Evolutionary conservation across 2,329 filamentous ascomycete genomes (phyloP).

Genomic region (Acrodontium crateriforme): DNA sequence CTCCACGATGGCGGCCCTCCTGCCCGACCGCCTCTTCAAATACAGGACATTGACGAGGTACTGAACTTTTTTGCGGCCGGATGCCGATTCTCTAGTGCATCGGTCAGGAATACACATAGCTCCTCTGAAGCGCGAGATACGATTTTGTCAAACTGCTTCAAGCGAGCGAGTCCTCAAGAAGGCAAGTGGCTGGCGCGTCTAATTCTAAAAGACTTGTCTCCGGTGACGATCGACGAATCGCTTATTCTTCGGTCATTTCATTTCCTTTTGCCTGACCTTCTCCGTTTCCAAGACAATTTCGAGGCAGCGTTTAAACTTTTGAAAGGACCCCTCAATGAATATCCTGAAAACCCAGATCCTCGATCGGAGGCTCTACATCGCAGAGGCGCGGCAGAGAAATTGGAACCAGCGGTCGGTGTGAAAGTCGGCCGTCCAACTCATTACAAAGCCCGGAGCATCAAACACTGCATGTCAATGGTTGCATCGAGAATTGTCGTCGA

Average conservation of each 20-base stretch:
- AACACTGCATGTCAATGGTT: conserved; percentile 57
- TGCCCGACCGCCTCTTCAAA: conserved; percentile 34
- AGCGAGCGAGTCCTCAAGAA: conserved; percentile 49
- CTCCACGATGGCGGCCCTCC: conserved; percentile 42
- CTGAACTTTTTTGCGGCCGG: conserved; percentile 54
- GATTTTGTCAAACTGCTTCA: conserved; percentile 44
- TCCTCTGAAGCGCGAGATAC: conserved; percentile 25
- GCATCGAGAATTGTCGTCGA: conserved; percentile 56
- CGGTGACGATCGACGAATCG: conserved; percentile 46
- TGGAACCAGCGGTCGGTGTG: conserved; percentile 27
- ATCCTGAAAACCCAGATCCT: conserved; percentile 24
- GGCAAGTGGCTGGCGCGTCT: conserved; percentile 80
- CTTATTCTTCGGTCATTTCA: conserved; percentile 50
- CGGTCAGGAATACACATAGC: conserved; percentile 25
- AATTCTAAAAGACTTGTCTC: conserved; percentile 62
- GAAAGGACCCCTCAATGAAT: conserved; percentile 26
- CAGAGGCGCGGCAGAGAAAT: conserved; percentile 24
- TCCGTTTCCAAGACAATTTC: conserved; percentile 59
- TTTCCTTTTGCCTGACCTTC: conserved; percentile 52
- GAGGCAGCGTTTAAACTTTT: conserved; percentile 44
- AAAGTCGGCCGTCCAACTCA: conserved; percentile 34
- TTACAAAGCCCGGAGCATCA: conserved; percentile 41
- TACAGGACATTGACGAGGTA: conserved; percentile 58
- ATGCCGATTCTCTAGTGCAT: conserved; percentile 56
- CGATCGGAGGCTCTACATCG: conserved; percentile 21